These are phyloP conservation scores for Hypoxylon intermedium DNA, from an alignment of 495 filamentous ascomycete genomes.

Conservation along the genomic window DNA sequence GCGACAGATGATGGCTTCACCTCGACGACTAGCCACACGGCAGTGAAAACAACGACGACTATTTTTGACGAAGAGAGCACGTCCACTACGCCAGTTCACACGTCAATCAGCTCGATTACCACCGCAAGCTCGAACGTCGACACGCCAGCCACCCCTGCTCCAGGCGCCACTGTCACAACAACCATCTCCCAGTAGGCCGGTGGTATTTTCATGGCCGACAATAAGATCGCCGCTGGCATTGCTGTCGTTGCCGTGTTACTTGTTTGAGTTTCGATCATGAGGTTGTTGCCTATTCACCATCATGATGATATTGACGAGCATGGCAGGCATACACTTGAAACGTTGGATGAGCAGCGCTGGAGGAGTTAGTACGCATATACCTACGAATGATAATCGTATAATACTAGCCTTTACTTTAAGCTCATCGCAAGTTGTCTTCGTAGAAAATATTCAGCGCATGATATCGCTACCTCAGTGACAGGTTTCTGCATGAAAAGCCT, in stretches of 20 bases:
- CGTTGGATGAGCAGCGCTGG: not conserved
- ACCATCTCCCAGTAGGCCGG: constrained; percentile 24
- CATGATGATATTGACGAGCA: no score
- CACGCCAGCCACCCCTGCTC: constrained; percentile 12
- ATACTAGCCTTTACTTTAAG: not conserved
- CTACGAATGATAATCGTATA: constrained; percentile 13
- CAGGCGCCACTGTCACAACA: constrained; percentile 18
- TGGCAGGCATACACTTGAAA: not conserved
- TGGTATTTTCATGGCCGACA: constrained; percentile 28
- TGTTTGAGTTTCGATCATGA: no score
- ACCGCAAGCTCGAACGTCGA: not conserved
- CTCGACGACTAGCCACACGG: constrained; percentile 28
- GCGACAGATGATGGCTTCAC: constrained; percentile 12
- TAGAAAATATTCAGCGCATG: no score
- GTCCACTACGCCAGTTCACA: constrained; percentile 8
- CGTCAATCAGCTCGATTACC: constrained; percentile 9
- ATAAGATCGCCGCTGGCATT: constrained; percentile 22
- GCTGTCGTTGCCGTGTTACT: constrained; percentile 27
- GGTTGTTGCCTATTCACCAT: no score
- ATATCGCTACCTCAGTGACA: not conserved
- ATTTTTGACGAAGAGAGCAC: constrained; percentile 1
- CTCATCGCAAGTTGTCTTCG: no score
- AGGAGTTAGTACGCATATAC: constrained; percentile 22
- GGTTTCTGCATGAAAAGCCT: no score
- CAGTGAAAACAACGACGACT: constrained; percentile 20